Evolutionary conservation across 441 rosid species (phyloP), one percentile per base, ranked within the genome.

Genomic region (Corymbia calophylla): DNA sequence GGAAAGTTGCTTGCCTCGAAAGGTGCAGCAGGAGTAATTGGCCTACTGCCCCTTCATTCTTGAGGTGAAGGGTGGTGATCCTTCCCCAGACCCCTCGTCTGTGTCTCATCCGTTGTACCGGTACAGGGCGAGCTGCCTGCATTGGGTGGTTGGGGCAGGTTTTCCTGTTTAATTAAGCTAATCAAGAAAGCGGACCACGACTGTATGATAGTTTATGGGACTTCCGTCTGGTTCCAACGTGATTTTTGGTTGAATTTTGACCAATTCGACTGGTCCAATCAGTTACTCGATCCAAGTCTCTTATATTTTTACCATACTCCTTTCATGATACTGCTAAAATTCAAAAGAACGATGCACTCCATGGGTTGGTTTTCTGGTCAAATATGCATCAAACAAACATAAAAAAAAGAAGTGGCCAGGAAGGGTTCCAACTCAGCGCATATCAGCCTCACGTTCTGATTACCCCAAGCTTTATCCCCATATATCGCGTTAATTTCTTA

Each of bases 401-500:
- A 21, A 21, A 58, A 25, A 21, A 58, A 25, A 27, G 9, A 44
- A 9, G 87, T 86, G 87, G 87, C 68, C 64, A 55, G n/a, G 87
- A 54, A 44, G 51, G 51, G 68, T 15, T 47, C 49, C 39, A 77
- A 70, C 84, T 44, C 51, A 12, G 64, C 62, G 44, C 86, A 68
- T 60, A 56, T 88, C 91, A 90, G 93, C 93, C 92, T 55, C 91
- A 87, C 35, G 44, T 88, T 27, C 90, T 47, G 85, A 53, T 64
- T 32, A 3, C 15, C 32, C 87, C 29, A 49, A 66, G 51, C 84
- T 77, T 77, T 77, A 77, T 77, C 84, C n/a, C 51, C 84, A 44
- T 13, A 23, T 77, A 44, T 77, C 84, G n/a, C 7, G 23, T 77
- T 14, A n/a, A 77, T 77, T 66, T 31, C 39, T 58, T 27, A 47